Evolutionary conservation across 1,139 yeast species (phyloP), one percentile per base, ranked within the genome.

Genomic region (Geotrichum candidum): DNA sequence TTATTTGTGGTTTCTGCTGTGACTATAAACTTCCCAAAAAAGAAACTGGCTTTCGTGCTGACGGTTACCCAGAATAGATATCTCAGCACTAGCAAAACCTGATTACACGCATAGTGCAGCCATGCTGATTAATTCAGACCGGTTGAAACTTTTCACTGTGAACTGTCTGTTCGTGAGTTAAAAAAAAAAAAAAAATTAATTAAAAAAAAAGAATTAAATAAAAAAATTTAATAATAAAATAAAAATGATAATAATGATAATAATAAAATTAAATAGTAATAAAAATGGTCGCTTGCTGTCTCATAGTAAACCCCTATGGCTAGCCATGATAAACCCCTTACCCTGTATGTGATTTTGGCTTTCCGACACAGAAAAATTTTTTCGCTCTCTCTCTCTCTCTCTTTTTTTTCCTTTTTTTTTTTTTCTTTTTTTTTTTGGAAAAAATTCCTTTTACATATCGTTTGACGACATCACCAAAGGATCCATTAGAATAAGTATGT

Each of bases 401-500:
- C n/a, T 54, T 23, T 54, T 54, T 54, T 46, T 54, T 54, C 38
- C 53, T 46, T 41, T 38, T 18, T 35, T 55, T 55, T 51, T 29
- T 22, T 52, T 15, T 27, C 13, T 23, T 22, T 50, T 18, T 13
- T 25, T 50, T 50, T 23, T 22, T 15, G 9, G 9, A 23, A 41
- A 38, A 38, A 38, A 2, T 18, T 41, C 23, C 23, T n/a, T 41
- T 41, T 41, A n/a, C 9, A 45, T 45, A 54, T 50, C 59, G 57
- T 57, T 55, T 55, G 58, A 55, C 58, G 58, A 55, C 58, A 55
- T 55, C 58, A 55, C 58, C 52, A 55, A 55, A 55, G 58, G 58
- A 55, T 55, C 58, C 52, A 46, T 55, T 31, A 51, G 7, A 41
- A 55, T 55, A 46, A 55, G 58, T 55, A 55, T 33, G 58, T 55